phyloP scores from a whole-genome alignment of 768 basidiomycete genomes.

The Tricholoma hemisulphureum region DNA sequence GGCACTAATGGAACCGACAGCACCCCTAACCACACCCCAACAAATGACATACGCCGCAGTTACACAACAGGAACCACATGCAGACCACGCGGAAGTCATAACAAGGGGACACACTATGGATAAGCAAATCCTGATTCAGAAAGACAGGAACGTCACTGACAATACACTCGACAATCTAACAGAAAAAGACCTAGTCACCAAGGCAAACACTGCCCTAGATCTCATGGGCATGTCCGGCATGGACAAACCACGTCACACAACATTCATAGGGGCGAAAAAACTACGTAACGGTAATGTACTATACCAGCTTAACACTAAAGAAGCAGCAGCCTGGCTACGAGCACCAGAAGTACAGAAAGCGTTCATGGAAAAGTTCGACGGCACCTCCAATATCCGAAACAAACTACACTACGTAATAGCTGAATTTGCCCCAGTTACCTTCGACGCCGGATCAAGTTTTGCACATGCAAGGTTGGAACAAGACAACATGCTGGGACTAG shows the following conservation, averaged over 20 bases:
- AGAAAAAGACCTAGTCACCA: neutral
- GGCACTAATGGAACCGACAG: neutral
- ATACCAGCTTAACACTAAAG: neutral
- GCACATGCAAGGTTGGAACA: constrained; percentile 10
- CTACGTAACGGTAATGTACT: neutral
- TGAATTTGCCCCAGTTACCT: constrained; percentile 16
- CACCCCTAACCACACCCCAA: neutral
- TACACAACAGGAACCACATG: neutral
- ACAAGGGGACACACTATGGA: neutral
- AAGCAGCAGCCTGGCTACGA: neutral
- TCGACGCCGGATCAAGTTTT: constrained; percentile 9
- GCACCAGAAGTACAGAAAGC: too few species aligned
- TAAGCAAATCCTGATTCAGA: neutral
- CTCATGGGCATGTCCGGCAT: neutral
- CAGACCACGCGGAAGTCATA: neutral
- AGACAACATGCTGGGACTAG: constrained; percentile 5
- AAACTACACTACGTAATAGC: too few species aligned
- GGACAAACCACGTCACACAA: neutral
- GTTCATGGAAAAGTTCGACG: neutral
- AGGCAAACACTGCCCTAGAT: too few species aligned
- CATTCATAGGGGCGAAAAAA: neutral
- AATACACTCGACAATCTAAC: neutral
- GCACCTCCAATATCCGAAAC: constrained; percentile 1
- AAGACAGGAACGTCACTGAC: too few species aligned
- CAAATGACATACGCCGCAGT: neutral